Percentiles rank a stretch among this genome's conserved stretches.
phyloP scores from a whole-genome alignment of 495 filamentous ascomycete genomes.

The Aspergillus homomorphus region DNA sequence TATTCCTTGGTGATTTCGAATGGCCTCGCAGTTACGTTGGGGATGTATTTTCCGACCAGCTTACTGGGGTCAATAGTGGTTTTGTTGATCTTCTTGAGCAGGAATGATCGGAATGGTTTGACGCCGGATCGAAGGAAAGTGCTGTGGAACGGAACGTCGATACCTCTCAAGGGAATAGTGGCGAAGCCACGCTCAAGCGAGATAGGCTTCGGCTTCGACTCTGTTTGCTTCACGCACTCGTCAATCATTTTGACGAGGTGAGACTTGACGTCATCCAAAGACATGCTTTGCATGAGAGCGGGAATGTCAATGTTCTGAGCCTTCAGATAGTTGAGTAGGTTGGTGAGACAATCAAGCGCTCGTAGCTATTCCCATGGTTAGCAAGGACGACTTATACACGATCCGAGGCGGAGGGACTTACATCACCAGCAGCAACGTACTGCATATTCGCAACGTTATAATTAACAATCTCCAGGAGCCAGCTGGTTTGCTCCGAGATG shows the following conservation, averaged over 20 bases:
- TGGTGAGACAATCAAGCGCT: slow-evolving; percentile 89
- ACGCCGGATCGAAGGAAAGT: slow-evolving; percentile 96
- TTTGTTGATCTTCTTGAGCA: slow-evolving; percentile 99
- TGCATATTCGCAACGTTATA: slow-evolving; percentile 98
- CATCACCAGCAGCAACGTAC: slow-evolving; percentile 94
- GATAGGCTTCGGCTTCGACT: slow-evolving; percentile 81
- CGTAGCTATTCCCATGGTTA: slow-evolving; percentile 56
- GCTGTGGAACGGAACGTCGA: slow-evolving; percentile 98
- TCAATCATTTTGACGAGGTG: slow-evolving; percentile 83
- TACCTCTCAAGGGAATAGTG: slow-evolving; percentile 93
- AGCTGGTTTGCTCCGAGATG: slow-evolving; percentile 85
- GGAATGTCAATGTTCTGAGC: slow-evolving; percentile 95
- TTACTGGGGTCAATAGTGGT: slow-evolving; percentile 96
- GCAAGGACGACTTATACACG: slow-evolving; percentile 4
- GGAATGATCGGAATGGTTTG: slow-evolving; percentile 95
- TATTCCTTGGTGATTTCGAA: slow-evolving; percentile 98
- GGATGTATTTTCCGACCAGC: slow-evolving; percentile 96
- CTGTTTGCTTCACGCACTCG: slow-evolving; percentile 78
- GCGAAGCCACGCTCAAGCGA: slow-evolving; percentile 91
- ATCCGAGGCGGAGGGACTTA: slow-evolving; percentile 23
- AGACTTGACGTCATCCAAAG: slow-evolving; percentile 75
- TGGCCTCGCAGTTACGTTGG: slow-evolving; percentile 92
- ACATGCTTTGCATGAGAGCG: slow-evolving; percentile 79
- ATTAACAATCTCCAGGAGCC: slow-evolving; percentile 98
- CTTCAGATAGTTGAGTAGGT: slow-evolving; percentile 91